These are phyloP conservation scores for Linnemannia zychae DNA, from an alignment of 192 early-diverging fungal species.

Conservation along the genomic window DNA sequence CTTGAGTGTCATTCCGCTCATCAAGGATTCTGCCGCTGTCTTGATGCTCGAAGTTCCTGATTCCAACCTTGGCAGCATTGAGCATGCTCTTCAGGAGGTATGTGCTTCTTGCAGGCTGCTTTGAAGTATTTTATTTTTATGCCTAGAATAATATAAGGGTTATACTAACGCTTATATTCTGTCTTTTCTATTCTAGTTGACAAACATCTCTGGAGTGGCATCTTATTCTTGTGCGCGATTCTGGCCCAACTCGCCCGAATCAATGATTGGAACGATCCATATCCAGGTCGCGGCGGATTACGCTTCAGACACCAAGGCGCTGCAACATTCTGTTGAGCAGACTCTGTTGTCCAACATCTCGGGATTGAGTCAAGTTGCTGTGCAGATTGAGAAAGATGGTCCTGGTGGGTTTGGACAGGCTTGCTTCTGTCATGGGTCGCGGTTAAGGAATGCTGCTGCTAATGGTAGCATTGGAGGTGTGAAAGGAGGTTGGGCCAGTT, in stretches of 20 bases:
- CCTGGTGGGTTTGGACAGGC: constrained; percentile 35
- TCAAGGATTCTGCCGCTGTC: constrained; percentile 74
- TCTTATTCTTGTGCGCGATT: constrained; percentile 63
- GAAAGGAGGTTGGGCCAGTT: constrained; percentile 17
- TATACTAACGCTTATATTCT: not conserved
- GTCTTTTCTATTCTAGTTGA: constrained; percentile 18
- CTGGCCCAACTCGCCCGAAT: constrained; percentile 70
- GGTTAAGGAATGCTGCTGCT: constrained; percentile 26
- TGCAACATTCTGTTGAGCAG: constrained; percentile 59
- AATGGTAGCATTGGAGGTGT: not conserved
- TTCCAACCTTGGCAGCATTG: constrained; percentile 52
- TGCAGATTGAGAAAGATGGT: constrained; percentile 64
- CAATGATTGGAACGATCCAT: constrained; percentile 67
- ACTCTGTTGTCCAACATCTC: constrained; percentile 59
- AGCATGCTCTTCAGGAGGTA: constrained; percentile 64
- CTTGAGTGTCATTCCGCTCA: constrained; percentile 86
- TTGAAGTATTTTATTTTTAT: not conserved
- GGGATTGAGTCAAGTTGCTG: constrained; percentile 65
- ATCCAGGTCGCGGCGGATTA: constrained; percentile 52
- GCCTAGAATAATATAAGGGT: no score
- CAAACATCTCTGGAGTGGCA: constrained; percentile 54
- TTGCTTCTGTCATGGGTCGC: constrained; percentile 57
- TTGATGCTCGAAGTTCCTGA: constrained; percentile 67
- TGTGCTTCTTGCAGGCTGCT: not conserved
- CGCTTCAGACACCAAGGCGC: constrained; percentile 39